Evolutionary conservation across 345 rosid genomes (phyloP).

Genomic region (Pistacia atlantica): DNA sequence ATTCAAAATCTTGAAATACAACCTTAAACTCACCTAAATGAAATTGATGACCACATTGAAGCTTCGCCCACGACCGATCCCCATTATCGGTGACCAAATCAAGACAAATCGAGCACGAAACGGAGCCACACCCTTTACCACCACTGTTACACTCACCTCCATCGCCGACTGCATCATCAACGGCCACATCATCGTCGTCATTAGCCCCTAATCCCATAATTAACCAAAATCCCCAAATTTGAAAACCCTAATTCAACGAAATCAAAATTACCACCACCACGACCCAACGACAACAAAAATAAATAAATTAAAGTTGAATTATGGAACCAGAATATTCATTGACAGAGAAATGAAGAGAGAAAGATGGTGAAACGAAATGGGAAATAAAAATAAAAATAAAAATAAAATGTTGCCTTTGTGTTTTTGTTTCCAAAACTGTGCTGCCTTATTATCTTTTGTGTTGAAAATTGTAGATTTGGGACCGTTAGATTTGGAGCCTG

Average conservation of each 20-base stretch:
- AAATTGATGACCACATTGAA: slow-evolving; percentile 93
- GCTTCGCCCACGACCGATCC: slow-evolving; percentile 97
- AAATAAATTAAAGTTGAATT: neutral
- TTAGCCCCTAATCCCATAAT: slow-evolving; percentile 77
- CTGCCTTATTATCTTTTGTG: slow-evolving; percentile 21
- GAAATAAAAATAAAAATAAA: no score
- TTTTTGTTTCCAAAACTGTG: neutral
- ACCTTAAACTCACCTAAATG: slow-evolving; percentile 69
- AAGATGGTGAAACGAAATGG: neutral
- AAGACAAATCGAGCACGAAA: slow-evolving; percentile 96
- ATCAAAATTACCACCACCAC: neutral
- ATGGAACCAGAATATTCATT: no score
- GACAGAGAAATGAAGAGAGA: neutral
- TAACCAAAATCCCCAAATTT: slow-evolving; percentile 21
- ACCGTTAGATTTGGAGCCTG: slow-evolving; percentile 39
- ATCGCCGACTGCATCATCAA: slow-evolving; percentile 44
- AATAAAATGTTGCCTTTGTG: neutral
- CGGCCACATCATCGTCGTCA: slow-evolving; percentile 47
- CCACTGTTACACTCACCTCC: slow-evolving; percentile 39
- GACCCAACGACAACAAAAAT: neutral
- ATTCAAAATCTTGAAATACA: neutral
- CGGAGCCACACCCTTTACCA: slow-evolving; percentile 54
- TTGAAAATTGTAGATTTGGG: slow-evolving; percentile 17
- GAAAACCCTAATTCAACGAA: slow-evolving; percentile 28
- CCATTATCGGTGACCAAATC: slow-evolving; percentile 72